Evolutionary conservation across 2,329 filamentous ascomycete species (phyloP), one percentile per base, ranked within the genome.

Genomic region (Aspergillus clavatus): DNA sequence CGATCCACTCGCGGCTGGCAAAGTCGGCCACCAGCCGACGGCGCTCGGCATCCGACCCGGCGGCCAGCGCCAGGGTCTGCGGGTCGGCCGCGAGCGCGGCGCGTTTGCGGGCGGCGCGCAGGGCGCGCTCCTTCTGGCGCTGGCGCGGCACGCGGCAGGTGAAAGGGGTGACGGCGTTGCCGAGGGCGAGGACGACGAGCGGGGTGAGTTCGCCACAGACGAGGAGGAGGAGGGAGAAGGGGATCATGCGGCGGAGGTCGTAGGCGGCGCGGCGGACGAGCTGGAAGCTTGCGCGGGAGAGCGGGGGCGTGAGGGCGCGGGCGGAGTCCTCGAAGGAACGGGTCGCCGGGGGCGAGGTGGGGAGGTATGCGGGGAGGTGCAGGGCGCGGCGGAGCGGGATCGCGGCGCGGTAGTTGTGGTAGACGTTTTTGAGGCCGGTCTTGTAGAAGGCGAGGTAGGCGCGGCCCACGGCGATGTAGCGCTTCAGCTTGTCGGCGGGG

Each of bases 381-480:
- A 66, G 46, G 53, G 59, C 24, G 55, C 64, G 45, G 38, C 65
- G 48, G 39, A 66, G 43, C 50, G 63, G 51, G 42, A 69, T 21
- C 24, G 66, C 55, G 43, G 59, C 57, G 61, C 66, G 54, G 53
- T 75, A 73, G 53, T 95, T 95, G 47, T 73, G 70, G 63, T 81
- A 82, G 41, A 95, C 82, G 57, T 85, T 82, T 61, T 83, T 82
- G 24, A 95, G 69, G 14, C 90, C 91, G 1, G 81, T 77, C 70
- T 93, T 95, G 81, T 96, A 97, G 78, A 97, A 97, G 27, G 69
- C 68, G 7, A 86, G 66, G 68, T 95, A 95, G 41, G 86, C 81
- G 63, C 86, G 85, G 51, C 88, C 91, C 22, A 83, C 70, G 35
- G 67, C 66, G 38, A 68, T 40, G 51, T 59, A 59, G 48, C 63